Evolutionary conservation across 371 early-diverging fungal genomes (phyloP).

Genomic region (Paraphysoderma sedebokerense): DNA sequence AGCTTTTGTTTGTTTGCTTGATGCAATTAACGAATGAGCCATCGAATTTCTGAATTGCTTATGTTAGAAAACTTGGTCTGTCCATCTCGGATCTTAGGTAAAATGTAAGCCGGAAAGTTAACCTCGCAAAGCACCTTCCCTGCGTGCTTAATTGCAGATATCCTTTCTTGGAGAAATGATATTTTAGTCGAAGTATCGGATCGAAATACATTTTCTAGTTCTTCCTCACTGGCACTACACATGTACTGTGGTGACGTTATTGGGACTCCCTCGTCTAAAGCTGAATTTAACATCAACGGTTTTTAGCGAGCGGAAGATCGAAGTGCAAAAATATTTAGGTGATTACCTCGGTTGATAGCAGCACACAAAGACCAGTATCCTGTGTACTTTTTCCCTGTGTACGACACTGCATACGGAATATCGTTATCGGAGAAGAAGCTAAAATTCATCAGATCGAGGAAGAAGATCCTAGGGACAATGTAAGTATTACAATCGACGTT

Average conservation of each 20-base stretch:
- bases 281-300: too few relatives aligned
- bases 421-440: constrained; percentile 69
- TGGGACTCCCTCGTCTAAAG: constrained; percentile 37
- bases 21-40: constrained; percentile 51
- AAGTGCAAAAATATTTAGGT: too few relatives aligned
- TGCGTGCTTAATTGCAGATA: constrained; percentile 45
- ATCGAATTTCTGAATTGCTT: constrained; percentile 45
- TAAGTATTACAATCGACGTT: too few relatives aligned
- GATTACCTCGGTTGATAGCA: constrained; percentile 52
- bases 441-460: constrained; percentile 71
- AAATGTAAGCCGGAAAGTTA: not conserved
- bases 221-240: constrained; percentile 15
- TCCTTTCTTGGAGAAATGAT: constrained; percentile 41
- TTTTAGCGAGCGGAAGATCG: too few relatives aligned
- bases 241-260: constrained; percentile 36
- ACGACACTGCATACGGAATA: constrained; percentile 38
- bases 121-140: constrained; percentile 30
- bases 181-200: constrained; percentile 42
- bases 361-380: constrained; percentile 83
- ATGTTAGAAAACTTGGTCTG: too few relatives aligned
- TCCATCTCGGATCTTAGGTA: not conserved
- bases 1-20: constrained; percentile 26
- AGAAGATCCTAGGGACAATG: too few relatives aligned
- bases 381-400: constrained; percentile 36
- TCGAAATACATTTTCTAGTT: constrained; percentile 36